Conservation (phyloP, 805 yeast genomes). For the Kodamaea kaohsiungensis region DNA sequence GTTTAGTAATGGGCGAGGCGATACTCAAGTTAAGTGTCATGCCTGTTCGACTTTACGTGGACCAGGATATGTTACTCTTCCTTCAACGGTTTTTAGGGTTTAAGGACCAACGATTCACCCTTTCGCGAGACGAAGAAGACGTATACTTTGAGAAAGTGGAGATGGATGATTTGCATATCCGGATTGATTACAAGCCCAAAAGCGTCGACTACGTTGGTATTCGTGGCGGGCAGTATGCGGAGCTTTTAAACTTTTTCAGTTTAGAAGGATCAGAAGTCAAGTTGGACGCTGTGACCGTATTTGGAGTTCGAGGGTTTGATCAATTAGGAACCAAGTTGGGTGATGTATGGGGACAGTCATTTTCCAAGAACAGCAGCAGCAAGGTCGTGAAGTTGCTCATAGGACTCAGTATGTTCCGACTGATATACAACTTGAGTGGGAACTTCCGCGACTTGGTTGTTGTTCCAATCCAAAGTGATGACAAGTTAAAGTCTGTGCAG, state of each 20-base stretch:
- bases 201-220: constrained; percentile 82
- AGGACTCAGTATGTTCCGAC: constrained; percentile 80
- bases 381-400: constrained; percentile 50
- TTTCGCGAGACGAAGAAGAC: constrained; percentile 61
- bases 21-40: constrained; percentile 53
- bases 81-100: constrained; percentile 78
- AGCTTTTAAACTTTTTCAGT: constrained; percentile 84
- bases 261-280: constrained; percentile 81
- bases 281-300: constrained; percentile 59
- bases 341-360: constrained; percentile 67
- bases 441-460: constrained; percentile 74
- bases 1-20: constrained; percentile 69
- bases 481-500: constrained; percentile 65
- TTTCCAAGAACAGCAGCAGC: constrained; percentile 5
- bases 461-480: constrained; percentile 73
- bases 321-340: constrained; percentile 56
- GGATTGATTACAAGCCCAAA: constrained; percentile 90
- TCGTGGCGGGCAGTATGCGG: constrained; percentile 82
- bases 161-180: constrained; percentile 58
- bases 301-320: constrained; percentile 78
- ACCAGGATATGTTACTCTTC: constrained; percentile 91
- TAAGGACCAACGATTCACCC: constrained; percentile 64
- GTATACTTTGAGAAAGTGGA: constrained; percentile 68
- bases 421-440: constrained; percentile 74
- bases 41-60: constrained; percentile 83